Percentiles rank a stretch among this genome's conserved stretches.
These are phyloP conservation scores for Thalia dealbata DNA, from an alignment of 176 grass and related monocot species.

Conservation along the genomic window DNA sequence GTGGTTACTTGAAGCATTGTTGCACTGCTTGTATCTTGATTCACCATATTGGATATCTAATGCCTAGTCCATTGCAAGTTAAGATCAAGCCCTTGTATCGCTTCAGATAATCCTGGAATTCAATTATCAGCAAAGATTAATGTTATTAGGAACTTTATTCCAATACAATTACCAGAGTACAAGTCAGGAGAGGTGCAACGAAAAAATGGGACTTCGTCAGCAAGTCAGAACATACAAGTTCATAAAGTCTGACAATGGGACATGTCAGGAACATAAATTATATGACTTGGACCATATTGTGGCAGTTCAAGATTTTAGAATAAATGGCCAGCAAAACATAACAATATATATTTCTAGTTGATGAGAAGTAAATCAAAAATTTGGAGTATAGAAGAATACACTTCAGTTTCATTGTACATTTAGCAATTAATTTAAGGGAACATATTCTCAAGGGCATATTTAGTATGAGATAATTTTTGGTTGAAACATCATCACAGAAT, in stretches of 20 bases:
- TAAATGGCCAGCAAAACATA: too few species aligned
- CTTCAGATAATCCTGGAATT: constrained; percentile 10
- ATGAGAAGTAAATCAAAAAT: too few species aligned
- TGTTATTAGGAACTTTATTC: neutral
- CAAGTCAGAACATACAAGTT: neutral
- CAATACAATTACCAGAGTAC: neutral
- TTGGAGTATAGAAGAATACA: too few species aligned
- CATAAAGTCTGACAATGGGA: neutral
- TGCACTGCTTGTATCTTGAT: neutral
- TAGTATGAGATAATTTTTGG: too few species aligned
- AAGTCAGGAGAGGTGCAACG: neutral
- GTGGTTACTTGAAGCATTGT: neutral
- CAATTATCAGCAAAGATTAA: neutral
- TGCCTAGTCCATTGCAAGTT: constrained; percentile 10
- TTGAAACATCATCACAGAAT: too few species aligned
- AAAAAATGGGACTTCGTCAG: neutral
- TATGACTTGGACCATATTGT: too few species aligned
- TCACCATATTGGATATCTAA: constrained; percentile 7
- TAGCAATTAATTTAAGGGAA: too few species aligned
- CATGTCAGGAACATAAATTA: neutral
- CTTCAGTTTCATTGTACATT: too few species aligned
- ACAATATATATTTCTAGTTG: too few species aligned
- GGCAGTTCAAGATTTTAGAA: too few species aligned
- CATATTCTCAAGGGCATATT: too few species aligned
- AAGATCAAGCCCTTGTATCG: constrained; percentile 17